Evolutionary conservation across 345 rosid genomes (phyloP).

Genomic region (Euphorbia tirucalli): DNA sequence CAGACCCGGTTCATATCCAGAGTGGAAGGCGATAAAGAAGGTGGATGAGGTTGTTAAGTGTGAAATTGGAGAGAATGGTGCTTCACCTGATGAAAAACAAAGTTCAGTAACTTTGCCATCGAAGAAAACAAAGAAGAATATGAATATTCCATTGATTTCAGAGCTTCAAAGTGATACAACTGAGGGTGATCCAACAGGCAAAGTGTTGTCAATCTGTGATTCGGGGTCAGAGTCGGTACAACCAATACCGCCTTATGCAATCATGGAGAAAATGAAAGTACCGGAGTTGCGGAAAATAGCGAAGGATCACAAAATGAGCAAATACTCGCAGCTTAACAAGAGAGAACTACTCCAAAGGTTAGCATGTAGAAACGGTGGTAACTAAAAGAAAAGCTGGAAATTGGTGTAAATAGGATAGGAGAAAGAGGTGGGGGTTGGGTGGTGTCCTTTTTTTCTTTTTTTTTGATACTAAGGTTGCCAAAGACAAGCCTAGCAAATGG

Average conservation of each 20-base stretch:
- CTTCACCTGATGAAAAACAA: conserved; percentile 15
- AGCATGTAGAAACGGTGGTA: neutral
- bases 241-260: conserved; percentile 14
- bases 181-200: conserved; percentile 13
- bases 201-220: conserved; percentile 17
- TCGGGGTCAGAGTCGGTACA: conserved; percentile 17
- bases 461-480: too few species aligned
- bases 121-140: conserved; percentile 27
- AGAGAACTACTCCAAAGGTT: conserved; percentile 1
- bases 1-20: conserved; percentile 17
- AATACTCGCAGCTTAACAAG: conserved; percentile 9
- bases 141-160: conserved; percentile 14
- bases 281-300: conserved; percentile 8
- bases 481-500: too few species aligned
- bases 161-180: conserved; percentile 20
- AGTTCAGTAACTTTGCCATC: conserved; percentile 15
- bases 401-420: neutral
- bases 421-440: too few species aligned
- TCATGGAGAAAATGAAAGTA: conserved; percentile 39
- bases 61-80: conserved; percentile 23
- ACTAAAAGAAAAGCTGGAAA: neutral
- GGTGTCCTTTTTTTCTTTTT: neutral
- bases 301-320: neutral
- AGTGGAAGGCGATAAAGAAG: conserved; percentile 32
- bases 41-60: conserved; percentile 10